Evolutionary conservation across 768 basidiomycete species (phyloP), one percentile per base, ranked within the genome.

Genomic region (Rhizopogon sp.): DNA sequence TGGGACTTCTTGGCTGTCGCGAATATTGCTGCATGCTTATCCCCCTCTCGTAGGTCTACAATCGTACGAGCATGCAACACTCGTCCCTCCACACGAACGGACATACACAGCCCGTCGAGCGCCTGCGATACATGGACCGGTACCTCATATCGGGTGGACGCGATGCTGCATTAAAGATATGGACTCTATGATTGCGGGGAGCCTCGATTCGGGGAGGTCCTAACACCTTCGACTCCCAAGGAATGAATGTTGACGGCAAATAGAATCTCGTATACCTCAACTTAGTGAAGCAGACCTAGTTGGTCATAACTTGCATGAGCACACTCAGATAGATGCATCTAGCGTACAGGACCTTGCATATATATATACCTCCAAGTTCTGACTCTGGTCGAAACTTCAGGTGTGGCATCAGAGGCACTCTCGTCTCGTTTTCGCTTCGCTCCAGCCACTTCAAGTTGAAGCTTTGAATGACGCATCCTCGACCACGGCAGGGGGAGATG

Each of bases 121-220:
- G 81, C 60, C 75, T 98, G 58, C 82, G 97, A 46, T 98, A 96
- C 72, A 96, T 97, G 87, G 97, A 98, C 70, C 85, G 88, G 46
- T 99, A 97, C 72, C 77, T 98, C 44, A 86, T 91, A 29, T 90
- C 90, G 8, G 97, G 97, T 35, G 93, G 87, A 49, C 82, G 88
- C 50, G 97, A 98, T 72, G 77, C 89, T 17, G 75, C 78, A 47
- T 80, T 96, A 60, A 97, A 95, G 75, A 86, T 96, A 59, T 98
- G 95, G 95, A 92, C 93, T 45, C 74, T 98, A 69, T 98, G 78
- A 77, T 39, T 22, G 9, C 6, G 9, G 10, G 50, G 17, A 40
- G 6, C 13, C 33, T 47, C 31, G n/a, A 20, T 37, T 22, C 10
- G 5, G 10, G 10, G 35, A 39, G 46, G 14, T 47, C 33, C 7